These are phyloP conservation scores for Graphilbum sp. DNA, from an alignment of 2,329 filamentous ascomycete species.

Conservation along the genomic window DNA sequence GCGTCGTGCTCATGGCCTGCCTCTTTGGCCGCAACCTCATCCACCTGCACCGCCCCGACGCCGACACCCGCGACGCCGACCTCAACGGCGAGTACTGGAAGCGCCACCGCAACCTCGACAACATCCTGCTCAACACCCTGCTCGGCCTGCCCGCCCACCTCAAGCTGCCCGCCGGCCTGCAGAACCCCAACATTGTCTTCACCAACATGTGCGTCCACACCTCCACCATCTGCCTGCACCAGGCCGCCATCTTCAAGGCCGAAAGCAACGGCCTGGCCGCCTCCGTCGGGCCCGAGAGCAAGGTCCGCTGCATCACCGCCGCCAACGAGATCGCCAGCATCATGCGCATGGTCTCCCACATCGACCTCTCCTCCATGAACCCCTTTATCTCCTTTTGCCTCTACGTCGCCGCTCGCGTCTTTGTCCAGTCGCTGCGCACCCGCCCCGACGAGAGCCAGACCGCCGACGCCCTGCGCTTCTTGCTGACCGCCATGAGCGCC, in stretches of 20 bases:
- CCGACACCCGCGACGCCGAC: slow-evolving; percentile 69
- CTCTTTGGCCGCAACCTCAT: slow-evolving; percentile 82
- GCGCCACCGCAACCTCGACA: slow-evolving; percentile 76
- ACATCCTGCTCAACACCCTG: slow-evolving; percentile 74
- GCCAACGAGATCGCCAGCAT: slow-evolving; percentile 88
- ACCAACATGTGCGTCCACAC: slow-evolving; percentile 96
- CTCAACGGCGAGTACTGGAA: slow-evolving; percentile 94
- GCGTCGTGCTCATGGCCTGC: slow-evolving; percentile 70
- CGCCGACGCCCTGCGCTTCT: slow-evolving; percentile 70
- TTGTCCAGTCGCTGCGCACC: slow-evolving; percentile 91
- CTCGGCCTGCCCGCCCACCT: slow-evolving; percentile 67
- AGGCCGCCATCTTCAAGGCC: slow-evolving; percentile 94
- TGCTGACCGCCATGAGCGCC: slow-evolving; percentile 79
- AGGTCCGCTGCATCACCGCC: slow-evolving; percentile 80
- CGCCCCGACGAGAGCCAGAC: slow-evolving; percentile 70
- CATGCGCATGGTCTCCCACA: slow-evolving; percentile 87
- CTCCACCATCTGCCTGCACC: slow-evolving; percentile 91
- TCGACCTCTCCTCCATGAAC: slow-evolving; percentile 76
- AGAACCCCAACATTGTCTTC: slow-evolving; percentile 75
- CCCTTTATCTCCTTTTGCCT: slow-evolving; percentile 91
- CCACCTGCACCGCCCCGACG: slow-evolving; percentile 75
- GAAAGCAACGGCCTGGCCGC: slow-evolving; percentile 70
- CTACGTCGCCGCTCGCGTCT: slow-evolving; percentile 89
- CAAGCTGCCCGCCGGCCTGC: slow-evolving; percentile 59
- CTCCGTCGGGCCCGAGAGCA: slow-evolving; percentile 74